phyloP scores from a whole-genome alignment of 2,329 filamentous ascomycete species.

The Sclerotinia minor region DNA sequence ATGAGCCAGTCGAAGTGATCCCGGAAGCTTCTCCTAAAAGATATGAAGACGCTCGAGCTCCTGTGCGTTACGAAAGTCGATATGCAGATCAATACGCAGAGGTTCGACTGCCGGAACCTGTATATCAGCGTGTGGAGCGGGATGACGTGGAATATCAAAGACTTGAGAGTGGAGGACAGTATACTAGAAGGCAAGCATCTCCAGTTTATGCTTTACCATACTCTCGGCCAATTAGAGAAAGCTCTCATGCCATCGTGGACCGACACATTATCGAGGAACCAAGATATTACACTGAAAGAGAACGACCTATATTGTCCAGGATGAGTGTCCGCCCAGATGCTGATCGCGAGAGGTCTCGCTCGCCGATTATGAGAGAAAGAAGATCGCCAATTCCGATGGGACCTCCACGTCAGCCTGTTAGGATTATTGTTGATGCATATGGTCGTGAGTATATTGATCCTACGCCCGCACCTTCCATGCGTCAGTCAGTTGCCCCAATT shows the following conservation, averaged over 20 bases:
- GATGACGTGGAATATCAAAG: constrained; percentile 36
- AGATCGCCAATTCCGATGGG: constrained; percentile 50
- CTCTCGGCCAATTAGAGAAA: constrained; percentile 34
- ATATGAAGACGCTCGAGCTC: constrained; percentile 31
- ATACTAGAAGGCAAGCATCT: constrained; percentile 36
- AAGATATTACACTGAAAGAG: constrained; percentile 48
- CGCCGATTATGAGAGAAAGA: constrained; percentile 49
- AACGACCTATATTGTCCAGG: constrained; percentile 43
- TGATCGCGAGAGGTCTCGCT: constrained; percentile 52
- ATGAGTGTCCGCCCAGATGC: constrained; percentile 52
- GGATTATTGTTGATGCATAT: constrained; percentile 78
- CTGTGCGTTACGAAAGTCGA: constrained; percentile 31
- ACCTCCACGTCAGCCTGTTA: constrained; percentile 52
- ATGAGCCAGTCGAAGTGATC: constrained; percentile 41
- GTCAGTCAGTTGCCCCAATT: constrained; percentile 57
- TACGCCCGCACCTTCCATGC: constrained; percentile 46
- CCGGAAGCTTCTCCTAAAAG: constrained; percentile 30
- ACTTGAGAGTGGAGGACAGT: constrained; percentile 29
- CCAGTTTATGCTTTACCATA: constrained; percentile 38
- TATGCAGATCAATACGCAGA: constrained; percentile 36
- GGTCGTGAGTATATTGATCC: constrained; percentile 77
- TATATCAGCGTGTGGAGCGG: constrained; percentile 37
- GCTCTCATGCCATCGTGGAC: constrained; percentile 37
- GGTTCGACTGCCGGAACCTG: constrained; percentile 33
- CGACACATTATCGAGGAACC: constrained; percentile 39